phyloP scores from a whole-genome alignment of 306 rosid genomes.

The Geum urbanum region DNA sequence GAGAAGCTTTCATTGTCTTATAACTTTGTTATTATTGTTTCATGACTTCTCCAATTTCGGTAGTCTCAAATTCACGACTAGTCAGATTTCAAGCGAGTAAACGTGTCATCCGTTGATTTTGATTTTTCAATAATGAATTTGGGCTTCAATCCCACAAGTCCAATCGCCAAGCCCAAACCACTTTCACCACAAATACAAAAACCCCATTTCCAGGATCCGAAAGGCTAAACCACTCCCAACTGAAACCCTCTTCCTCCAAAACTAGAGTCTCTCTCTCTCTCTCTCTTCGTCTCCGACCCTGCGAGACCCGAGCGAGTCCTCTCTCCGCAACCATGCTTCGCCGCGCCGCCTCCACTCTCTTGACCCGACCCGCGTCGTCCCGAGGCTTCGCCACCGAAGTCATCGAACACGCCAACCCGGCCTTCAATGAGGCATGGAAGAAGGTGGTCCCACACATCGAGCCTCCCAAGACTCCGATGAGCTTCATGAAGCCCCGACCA shows the following conservation, averaged over 20 bases:
- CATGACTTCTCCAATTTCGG: too few species aligned
- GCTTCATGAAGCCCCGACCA: constrained; percentile 75
- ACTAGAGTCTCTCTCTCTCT: constrained; percentile 12
- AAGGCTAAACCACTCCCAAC: not conserved
- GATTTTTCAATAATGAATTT: too few species aligned
- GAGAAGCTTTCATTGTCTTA: too few species aligned
- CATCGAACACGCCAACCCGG: constrained; percentile 31
- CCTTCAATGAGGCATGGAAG: constrained; percentile 66
- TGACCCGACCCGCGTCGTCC: constrained; percentile 36
- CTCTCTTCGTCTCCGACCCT: constrained; percentile 66
- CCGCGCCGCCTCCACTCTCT: constrained; percentile 45
- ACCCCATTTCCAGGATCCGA: not conserved
- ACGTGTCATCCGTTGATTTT: too few species aligned
- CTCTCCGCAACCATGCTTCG: constrained; percentile 55
- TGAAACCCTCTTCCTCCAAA: not conserved
- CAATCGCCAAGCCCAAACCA: not conserved
- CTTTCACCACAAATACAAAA: too few species aligned
- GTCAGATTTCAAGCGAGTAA: too few species aligned
- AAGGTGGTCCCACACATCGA: constrained; percentile 61
- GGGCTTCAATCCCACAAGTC: not conserved
- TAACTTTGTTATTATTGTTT: too few species aligned
- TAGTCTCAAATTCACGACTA: too few species aligned
- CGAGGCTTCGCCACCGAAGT: constrained; percentile 65
- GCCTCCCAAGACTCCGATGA: constrained; percentile 70
- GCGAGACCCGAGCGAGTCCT: constrained; percentile 86